phyloP scores from a whole-genome alignment of 2,329 filamentous ascomycete species.

The Lachnellula willkommii region DNA sequence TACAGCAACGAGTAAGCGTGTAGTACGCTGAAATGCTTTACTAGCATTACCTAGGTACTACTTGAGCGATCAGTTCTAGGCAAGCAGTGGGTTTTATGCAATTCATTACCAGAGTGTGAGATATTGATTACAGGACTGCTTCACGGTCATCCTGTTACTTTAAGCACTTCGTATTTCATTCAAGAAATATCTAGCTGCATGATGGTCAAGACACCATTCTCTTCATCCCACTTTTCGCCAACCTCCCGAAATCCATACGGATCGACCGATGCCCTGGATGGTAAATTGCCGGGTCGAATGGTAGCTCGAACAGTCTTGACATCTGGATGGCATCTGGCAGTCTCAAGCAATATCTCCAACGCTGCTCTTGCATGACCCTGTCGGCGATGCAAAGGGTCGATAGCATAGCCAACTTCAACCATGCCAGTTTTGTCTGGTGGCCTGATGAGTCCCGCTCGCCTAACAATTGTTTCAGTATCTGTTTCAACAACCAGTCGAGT shows the following conservation, averaged over 20 bases:
- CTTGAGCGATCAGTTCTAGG: too few relatives aligned
- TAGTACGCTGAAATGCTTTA: too few relatives aligned
- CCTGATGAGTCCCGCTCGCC: conserved; percentile 4
- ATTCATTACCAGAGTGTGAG: too few relatives aligned
- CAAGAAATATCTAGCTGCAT: background rate
- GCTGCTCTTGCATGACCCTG: conserved; percentile 7
- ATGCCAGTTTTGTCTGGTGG: conserved; percentile 4
- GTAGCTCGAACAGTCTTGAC: background rate
- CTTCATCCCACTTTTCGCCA: background rate
- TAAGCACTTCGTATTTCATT: background rate
- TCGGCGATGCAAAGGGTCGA: background rate
- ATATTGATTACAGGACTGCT: too few relatives aligned
- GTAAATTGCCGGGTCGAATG: background rate
- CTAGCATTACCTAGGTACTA: too few relatives aligned
- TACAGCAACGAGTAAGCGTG: too few relatives aligned
- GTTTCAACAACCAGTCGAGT: background rate
- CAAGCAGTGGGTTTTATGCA: too few relatives aligned
- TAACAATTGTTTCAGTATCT: background rate
- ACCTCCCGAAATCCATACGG: background rate
- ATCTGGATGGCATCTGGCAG: background rate
- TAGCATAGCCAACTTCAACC: conserved; percentile 6
- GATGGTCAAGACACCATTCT: background rate
- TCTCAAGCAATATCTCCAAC: conserved; percentile 2
- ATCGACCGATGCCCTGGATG: background rate
- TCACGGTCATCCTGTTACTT: too few relatives aligned